Evolutionary conservation across 371 early-diverging fungal genomes (phyloP).

Genomic region (Rhizopus microsporus): DNA sequence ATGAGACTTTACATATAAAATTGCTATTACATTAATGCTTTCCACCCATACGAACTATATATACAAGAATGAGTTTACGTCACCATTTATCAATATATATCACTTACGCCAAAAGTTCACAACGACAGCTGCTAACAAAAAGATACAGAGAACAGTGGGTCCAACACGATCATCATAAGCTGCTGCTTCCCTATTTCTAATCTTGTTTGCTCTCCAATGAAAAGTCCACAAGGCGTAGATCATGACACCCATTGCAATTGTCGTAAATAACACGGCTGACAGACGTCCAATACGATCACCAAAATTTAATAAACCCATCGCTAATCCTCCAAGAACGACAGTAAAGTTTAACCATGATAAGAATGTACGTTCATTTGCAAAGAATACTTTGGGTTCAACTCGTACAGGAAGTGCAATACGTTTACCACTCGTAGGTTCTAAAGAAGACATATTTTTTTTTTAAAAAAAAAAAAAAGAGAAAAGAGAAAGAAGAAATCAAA

Average conservation of each 20-base stretch:
- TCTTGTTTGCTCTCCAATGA: conserved; percentile 81
- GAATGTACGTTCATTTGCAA: conserved; percentile 95
- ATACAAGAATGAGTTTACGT: conserved; percentile 1
- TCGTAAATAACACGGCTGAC: conserved; percentile 64
- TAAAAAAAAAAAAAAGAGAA: neutral
- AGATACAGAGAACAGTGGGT: conserved; percentile 77
- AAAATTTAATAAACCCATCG: conserved; percentile 70
- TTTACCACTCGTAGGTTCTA: conserved; percentile 30
- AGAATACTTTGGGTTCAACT: conserved; percentile 94
- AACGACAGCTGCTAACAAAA: conserved; percentile 74
- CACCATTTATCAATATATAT: neutral
- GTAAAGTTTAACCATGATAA: conserved; percentile 71
- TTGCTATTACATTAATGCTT: conserved; percentile 14
- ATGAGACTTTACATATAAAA: neutral
- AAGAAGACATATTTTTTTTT: conserved; percentile 16
- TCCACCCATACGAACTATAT: conserved; percentile 25
- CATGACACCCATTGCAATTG: conserved; percentile 70
- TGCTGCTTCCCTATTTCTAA: conserved; percentile 54
- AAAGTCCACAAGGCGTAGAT: conserved; percentile 82
- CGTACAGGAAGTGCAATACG: conserved; percentile 75
- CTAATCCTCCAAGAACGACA: conserved; percentile 63
- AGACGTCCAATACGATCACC: conserved; percentile 59
- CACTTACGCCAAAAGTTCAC: conserved; percentile 84
- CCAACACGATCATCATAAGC: conserved; percentile 62
- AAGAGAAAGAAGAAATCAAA: conserved; percentile 2